Conservation (phyloP, 345 rosid species). For the Eucalyptus fibrosa region DNA sequence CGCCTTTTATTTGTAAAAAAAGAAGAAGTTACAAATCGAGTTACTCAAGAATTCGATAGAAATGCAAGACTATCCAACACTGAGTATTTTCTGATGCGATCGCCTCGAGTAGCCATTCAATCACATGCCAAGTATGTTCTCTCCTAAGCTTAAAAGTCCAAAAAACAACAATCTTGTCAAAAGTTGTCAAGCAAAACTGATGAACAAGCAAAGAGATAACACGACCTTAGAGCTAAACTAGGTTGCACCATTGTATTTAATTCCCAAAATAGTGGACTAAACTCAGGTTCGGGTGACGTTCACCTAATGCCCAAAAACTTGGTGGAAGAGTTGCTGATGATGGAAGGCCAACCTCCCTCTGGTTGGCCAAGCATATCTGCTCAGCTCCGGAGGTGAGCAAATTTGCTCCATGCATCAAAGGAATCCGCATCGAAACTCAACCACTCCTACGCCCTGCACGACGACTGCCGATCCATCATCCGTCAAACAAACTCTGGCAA, state of each 20-base stretch:
- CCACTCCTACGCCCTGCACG: not conserved
- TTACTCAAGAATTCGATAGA: not conserved
- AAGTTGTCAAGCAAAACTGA: not conserved
- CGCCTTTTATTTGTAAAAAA: no score
- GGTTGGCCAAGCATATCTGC: not conserved
- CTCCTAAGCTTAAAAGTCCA: not conserved
- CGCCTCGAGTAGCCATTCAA: not conserved
- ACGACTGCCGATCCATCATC: not conserved
- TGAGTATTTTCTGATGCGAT: not conserved
- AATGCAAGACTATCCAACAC: not conserved
- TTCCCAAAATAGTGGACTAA: not conserved
- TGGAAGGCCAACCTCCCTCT: not conserved
- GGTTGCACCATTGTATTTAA: not conserved
- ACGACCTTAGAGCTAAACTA: not conserved
- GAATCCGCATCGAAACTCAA: not conserved
- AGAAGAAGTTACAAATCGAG: not conserved
- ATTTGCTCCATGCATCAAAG: not conserved
- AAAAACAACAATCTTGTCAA: not conserved
- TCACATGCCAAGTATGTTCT: not conserved
- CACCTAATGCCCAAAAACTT: not conserved
- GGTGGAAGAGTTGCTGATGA: not conserved
- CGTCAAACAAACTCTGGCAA: not conserved
- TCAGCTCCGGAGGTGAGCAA: not conserved
- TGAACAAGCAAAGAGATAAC: not conserved
- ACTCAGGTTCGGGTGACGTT: not conserved